phyloP scores from a whole-genome alignment of 2,329 filamentous ascomycete genomes.

The Hymenoscyphus albidus region DNA sequence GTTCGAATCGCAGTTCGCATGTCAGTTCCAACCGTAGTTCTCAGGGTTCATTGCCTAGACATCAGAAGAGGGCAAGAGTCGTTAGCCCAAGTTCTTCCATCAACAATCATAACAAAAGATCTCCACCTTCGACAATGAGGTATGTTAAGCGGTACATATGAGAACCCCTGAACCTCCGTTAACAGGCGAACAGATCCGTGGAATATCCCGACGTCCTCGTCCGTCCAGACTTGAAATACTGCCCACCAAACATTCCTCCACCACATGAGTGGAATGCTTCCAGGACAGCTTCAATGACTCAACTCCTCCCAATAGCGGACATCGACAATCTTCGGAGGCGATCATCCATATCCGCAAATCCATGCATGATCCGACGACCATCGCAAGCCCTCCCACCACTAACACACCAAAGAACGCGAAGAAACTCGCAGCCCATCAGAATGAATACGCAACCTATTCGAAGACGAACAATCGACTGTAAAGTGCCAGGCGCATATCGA shows the following conservation, averaged over 20 bases:
- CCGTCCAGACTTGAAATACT: constrained; percentile 24
- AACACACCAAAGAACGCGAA: constrained; percentile 6
- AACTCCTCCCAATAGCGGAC: constrained; percentile 22
- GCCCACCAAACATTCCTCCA: constrained; percentile 23
- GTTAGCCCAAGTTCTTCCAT: constrained; percentile 32
- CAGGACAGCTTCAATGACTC: constrained; percentile 20
- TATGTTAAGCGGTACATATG: constrained; percentile 10
- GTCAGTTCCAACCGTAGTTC: constrained; percentile 15
- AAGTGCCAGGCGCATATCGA: constrained; percentile 16
- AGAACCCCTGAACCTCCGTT: constrained; percentile 1
- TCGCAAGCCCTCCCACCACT: constrained; percentile 15
- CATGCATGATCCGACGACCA: constrained; percentile 15
- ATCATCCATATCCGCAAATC: constrained; percentile 15
- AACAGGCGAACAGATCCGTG: constrained; percentile 21
- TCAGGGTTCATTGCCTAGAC: constrained; percentile 13
- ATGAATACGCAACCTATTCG: not conserved
- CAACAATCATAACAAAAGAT: constrained; percentile 26
- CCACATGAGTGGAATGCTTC: constrained; percentile 24
- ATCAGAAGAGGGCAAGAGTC: constrained; percentile 14
- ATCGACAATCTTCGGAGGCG: constrained; percentile 15
- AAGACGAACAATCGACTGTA: constrained; percentile 8
- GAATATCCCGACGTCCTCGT: constrained; percentile 27
- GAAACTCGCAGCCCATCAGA: not conserved
- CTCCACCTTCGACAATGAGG: constrained; percentile 29
- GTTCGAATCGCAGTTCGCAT: too few species aligned